Percentiles rank a stretch among this genome's conserved stretches.
These are phyloP conservation scores for Metschnikowia reukaufii DNA, from an alignment of 805 yeast species.

Conservation along the genomic window DNA sequence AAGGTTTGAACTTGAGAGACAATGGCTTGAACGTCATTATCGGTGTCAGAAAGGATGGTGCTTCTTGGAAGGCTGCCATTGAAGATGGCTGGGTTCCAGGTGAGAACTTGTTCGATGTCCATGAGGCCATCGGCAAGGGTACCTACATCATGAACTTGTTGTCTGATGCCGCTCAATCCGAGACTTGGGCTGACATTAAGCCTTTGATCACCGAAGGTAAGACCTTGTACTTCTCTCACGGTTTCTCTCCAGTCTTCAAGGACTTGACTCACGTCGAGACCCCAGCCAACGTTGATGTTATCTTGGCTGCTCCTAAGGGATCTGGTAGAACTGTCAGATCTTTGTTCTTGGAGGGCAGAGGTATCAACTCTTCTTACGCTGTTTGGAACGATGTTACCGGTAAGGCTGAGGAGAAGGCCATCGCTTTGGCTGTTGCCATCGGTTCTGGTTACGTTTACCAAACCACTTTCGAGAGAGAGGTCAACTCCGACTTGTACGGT, in stretches of 20 bases:
- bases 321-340: conserved; percentile 99
- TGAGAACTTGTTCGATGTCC: conserved; percentile 92
- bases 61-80: conserved; percentile 98
- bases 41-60: conserved; percentile 98
- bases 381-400: conserved; percentile 99
- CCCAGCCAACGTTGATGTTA: conserved; percentile 93
- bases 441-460: conserved; percentile 99
- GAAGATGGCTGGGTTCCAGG: conserved; percentile 99
- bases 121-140: conserved; percentile 91
- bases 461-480: conserved; percentile 99
- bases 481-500: conserved; percentile 98
- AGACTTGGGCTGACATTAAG: conserved; percentile 87
- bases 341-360: conserved; percentile 99
- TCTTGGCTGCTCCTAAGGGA: conserved; percentile 99
- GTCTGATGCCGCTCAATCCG: conserved; percentile 99
- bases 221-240: conserved; percentile 98
- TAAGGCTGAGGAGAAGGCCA: conserved; percentile 98
- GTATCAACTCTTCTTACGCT: conserved; percentile 99
- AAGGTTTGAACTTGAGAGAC: conserved; percentile 98
- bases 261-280: conserved; percentile 95
- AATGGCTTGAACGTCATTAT: conserved; percentile 96
- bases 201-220: conserved; percentile 95
- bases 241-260: conserved; percentile 99
- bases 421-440: conserved; percentile 97
- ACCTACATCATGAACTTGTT: conserved; percentile 95